These are phyloP conservation scores for Fusarium scirpi DNA, from an alignment of 2,329 filamentous ascomycete genomes.

Conservation along the genomic window DNA sequence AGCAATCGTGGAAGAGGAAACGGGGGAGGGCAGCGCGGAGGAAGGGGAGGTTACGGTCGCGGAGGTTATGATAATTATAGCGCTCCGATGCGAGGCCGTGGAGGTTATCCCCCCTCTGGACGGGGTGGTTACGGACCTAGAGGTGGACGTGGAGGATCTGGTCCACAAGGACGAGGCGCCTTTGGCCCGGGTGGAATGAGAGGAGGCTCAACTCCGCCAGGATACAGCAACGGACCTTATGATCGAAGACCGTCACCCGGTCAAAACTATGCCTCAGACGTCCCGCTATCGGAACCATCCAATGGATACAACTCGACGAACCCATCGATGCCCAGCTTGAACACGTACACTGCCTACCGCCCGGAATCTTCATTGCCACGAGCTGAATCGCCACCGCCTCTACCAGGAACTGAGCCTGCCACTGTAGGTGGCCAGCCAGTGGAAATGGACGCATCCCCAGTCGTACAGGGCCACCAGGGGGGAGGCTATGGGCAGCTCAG, in stretches of 20 bases:
- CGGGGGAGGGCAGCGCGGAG: constrained; percentile 59
- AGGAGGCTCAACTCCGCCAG: constrained; percentile 54
- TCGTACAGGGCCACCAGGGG: constrained; percentile 56
- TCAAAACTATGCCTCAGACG: constrained; percentile 56
- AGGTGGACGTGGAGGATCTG: constrained; percentile 52
- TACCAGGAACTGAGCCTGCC: constrained; percentile 60
- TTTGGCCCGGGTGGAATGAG: constrained; percentile 48
- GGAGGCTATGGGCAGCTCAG: constrained; percentile 62
- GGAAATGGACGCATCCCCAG: constrained; percentile 81
- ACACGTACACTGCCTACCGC: constrained; percentile 59
- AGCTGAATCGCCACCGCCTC: constrained; percentile 73
- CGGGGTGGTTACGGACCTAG: constrained; percentile 59
- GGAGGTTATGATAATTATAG: constrained; percentile 64
- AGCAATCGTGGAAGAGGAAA: constrained; percentile 67
- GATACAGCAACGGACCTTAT: constrained; percentile 56
- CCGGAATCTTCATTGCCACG: constrained; percentile 64
- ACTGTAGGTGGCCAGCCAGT: constrained; percentile 72
- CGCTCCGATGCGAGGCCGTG: constrained; percentile 55
- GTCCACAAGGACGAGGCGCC: constrained; percentile 49
- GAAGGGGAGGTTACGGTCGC: constrained; percentile 62
- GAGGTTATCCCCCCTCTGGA: constrained; percentile 58
- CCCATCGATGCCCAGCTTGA: constrained; percentile 50
- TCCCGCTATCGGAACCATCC: constrained; percentile 53
- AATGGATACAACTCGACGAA: constrained; percentile 49
- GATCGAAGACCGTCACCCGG: constrained; percentile 55